Percentiles rank a stretch among this genome's conserved stretches.
Evolutionary conservation across 1,284 basidiomycete genomes (phyloP).

Genomic region (Ganoderma multipileum): DNA sequence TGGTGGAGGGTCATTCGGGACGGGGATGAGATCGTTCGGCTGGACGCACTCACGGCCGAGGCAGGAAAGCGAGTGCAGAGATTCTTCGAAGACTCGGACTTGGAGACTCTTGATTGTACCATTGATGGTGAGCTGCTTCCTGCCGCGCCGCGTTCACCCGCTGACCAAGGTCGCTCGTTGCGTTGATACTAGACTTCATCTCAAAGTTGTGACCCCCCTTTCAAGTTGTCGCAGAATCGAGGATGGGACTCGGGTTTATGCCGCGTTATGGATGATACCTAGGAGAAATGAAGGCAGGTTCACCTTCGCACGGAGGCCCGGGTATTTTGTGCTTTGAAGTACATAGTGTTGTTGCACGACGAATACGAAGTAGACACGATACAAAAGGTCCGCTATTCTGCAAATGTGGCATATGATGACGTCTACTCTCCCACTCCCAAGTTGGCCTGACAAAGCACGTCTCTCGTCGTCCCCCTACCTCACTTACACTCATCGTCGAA

Average conservation of each 20-base stretch:
- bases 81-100: slow-evolving; percentile 4
- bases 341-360: background rate
- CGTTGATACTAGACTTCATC: background rate
- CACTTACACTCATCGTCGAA: background rate
- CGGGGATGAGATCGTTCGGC: background rate
- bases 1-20: background rate
- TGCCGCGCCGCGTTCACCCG: background rate
- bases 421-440: background rate
- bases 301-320: background rate
- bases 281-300: no score
- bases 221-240: background rate
- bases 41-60: background rate
- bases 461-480: background rate
- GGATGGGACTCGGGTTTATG: background rate
- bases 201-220: background rate
- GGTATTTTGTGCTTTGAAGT: background rate
- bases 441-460: background rate
- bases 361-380: background rate
- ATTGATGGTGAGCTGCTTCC: background rate
- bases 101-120: background rate
- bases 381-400: no score
- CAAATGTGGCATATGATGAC: background rate
- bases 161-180: background rate
- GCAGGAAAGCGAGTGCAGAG: background rate
- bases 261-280: no score